Conservation (phyloP, 345 rosid species). For the Hibiscus mutabilis region DNA sequence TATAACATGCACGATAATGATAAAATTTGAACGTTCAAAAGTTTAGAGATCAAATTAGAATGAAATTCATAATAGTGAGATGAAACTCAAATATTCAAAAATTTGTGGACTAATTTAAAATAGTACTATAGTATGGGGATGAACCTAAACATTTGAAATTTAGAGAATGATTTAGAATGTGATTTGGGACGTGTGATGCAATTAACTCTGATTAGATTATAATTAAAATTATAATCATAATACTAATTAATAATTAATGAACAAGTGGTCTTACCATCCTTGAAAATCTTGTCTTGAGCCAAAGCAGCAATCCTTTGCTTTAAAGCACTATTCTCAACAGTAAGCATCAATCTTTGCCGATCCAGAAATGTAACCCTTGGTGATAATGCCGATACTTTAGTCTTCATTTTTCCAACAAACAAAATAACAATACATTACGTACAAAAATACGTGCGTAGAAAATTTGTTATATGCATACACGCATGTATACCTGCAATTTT, state of each 20-base stretch:
- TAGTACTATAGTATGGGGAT: too few species aligned
- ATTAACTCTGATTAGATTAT: too few species aligned
- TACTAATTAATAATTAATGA: not conserved
- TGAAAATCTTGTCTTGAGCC: slow-evolving; percentile 53
- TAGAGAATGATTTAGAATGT: too few species aligned
- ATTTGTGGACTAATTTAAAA: too few species aligned
- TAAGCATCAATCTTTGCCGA: slow-evolving; percentile 57
- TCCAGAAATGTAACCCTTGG: slow-evolving; percentile 68
- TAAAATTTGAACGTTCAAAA: too few species aligned
- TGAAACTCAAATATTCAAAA: too few species aligned
- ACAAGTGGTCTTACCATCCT: not conserved
- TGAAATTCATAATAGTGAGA: too few species aligned
- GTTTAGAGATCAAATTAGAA: too few species aligned
- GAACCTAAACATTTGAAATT: too few species aligned
- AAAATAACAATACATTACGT: not conserved
- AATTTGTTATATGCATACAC: not conserved
- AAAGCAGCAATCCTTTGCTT: slow-evolving; percentile 75
- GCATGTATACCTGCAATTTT: slow-evolving; percentile 36
- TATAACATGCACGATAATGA: too few species aligned
- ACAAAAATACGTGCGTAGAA: slow-evolving; percentile 6
- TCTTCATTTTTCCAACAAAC: slow-evolving; percentile 28
- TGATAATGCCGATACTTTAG: slow-evolving; percentile 64
- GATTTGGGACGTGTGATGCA: too few species aligned
- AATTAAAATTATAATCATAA: too few species aligned
- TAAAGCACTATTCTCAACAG: slow-evolving; percentile 55